A percentile compares a stretch with the other conserved stretches of the same genome.
Conservation (phyloP, 75 land plant species). For the Adiantum capillusveneris region DNA sequence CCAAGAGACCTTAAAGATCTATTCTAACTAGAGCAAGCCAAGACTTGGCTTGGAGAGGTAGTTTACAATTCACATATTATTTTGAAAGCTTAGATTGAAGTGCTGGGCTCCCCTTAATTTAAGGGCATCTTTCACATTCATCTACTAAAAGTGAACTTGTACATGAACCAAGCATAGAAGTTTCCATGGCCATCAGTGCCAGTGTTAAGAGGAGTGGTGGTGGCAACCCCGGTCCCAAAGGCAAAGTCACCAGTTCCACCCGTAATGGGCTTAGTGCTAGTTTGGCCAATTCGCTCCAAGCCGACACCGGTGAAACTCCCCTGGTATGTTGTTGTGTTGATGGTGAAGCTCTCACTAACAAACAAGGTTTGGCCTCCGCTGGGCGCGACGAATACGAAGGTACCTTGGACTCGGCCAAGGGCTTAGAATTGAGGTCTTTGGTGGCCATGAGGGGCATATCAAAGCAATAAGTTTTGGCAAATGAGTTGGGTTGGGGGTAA, state of each 20-base stretch:
- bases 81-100: too few relatives aligned
- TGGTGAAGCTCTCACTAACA: background rate
- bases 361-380: background rate
- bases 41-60: too few relatives aligned
- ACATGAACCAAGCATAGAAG: background rate
- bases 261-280: slow-evolving; percentile 1
- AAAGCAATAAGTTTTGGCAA: background rate
- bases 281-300: background rate
- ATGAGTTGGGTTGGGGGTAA: background rate
- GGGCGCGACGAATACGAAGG: background rate
- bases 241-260: background rate
- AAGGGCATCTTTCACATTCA: too few relatives aligned
- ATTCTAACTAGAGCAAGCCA: too few relatives aligned
- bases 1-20: too few relatives aligned
- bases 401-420: slow-evolving; percentile 1
- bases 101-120: too few relatives aligned
- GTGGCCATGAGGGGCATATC: background rate
- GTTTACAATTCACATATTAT: too few relatives aligned
- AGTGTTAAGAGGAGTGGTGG: slow-evolving; percentile 1
- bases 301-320: background rate
- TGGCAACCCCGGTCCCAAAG: background rate
- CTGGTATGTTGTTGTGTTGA: background rate
- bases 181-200: background rate
- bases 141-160: slow-evolving; percentile 3
- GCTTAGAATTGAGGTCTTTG: background rate